Conservation (phyloP, 495 filamentous ascomycete species). For the Xylaria telfairii region DNA sequence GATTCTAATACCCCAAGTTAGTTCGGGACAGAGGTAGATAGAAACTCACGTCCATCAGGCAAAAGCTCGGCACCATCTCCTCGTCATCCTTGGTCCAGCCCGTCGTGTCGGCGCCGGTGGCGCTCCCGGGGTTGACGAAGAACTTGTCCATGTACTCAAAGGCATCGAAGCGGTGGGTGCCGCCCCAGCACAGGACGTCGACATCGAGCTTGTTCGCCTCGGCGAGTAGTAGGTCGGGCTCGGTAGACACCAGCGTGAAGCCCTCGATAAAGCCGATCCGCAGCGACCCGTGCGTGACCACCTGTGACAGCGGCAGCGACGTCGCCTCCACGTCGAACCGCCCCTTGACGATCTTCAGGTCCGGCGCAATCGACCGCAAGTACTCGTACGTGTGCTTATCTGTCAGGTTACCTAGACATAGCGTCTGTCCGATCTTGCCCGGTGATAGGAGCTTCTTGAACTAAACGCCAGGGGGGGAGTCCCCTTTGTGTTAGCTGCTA, state of each 20-base stretch:
- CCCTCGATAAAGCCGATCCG: constrained; percentile 97
- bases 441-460: constrained; percentile 98
- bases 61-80: constrained; percentile 92
- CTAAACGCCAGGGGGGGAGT: constrained; percentile 49
- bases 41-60: constrained; percentile 93
- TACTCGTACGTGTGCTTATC: constrained; percentile 94
- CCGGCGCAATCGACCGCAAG: constrained; percentile 87
- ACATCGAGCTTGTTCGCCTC: constrained; percentile 96
- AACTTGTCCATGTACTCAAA: constrained; percentile 99
- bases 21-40: neutral
- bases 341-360: constrained; percentile 94
- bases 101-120: constrained; percentile 80
- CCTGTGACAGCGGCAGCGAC: constrained; percentile 87
- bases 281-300: constrained; percentile 90
- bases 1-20: no score
- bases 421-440: constrained; percentile 96
- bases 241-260: constrained; percentile 90
- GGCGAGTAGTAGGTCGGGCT: constrained; percentile 89
- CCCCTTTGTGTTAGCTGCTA: constrained; percentile 16
- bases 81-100: constrained; percentile 64
- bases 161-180: constrained; percentile 96
- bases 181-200: constrained; percentile 95
- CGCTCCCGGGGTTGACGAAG: constrained; percentile 97
- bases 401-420: constrained; percentile 97
- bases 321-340: constrained; percentile 93